A percentile compares a stretch with the other conserved stretches of the same genome.
Conservation (phyloP, 257 asterid genomes). For the Linaria vulgaris region DNA sequence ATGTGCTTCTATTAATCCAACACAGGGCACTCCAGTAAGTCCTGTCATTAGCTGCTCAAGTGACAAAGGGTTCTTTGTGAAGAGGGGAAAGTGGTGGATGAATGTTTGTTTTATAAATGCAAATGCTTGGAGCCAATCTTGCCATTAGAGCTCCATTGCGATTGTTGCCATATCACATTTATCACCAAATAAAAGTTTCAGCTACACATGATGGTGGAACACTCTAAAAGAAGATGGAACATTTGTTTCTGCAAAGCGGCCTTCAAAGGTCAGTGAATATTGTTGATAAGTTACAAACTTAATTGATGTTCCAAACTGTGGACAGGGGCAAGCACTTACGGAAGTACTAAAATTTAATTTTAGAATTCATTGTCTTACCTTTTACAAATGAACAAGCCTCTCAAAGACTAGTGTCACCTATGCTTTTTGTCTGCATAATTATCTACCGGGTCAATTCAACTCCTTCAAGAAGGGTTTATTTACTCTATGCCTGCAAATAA, state of each 20-base stretch:
- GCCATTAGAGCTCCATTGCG: background rate
- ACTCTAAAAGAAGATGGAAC: background rate
- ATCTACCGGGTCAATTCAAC: too few relatives aligned
- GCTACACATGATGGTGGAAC: background rate
- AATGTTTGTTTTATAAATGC: background rate
- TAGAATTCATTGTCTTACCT: too few relatives aligned
- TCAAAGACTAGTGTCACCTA: too few relatives aligned
- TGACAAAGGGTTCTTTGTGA: background rate
- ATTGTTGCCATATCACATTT: background rate
- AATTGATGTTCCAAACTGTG: too few relatives aligned
- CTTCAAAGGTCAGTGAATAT: background rate
- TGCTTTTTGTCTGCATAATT: too few relatives aligned
- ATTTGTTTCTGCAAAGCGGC: background rate
- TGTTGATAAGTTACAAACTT: too few relatives aligned
- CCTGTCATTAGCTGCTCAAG: conserved; percentile 8
- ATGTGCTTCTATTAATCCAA: conserved; percentile 7
- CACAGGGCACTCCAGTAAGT: conserved; percentile 2
- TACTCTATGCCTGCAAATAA: too few relatives aligned
- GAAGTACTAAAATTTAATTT: too few relatives aligned
- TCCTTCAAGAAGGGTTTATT: too few relatives aligned
- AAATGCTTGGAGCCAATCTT: background rate
- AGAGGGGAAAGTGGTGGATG: too few relatives aligned
- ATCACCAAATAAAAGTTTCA: background rate
- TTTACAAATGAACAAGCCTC: too few relatives aligned
- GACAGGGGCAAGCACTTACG: too few relatives aligned